These are phyloP conservation scores for Medicago ruthenica DNA, from an alignment of 306 rosid genomes.

Conservation along the genomic window DNA sequence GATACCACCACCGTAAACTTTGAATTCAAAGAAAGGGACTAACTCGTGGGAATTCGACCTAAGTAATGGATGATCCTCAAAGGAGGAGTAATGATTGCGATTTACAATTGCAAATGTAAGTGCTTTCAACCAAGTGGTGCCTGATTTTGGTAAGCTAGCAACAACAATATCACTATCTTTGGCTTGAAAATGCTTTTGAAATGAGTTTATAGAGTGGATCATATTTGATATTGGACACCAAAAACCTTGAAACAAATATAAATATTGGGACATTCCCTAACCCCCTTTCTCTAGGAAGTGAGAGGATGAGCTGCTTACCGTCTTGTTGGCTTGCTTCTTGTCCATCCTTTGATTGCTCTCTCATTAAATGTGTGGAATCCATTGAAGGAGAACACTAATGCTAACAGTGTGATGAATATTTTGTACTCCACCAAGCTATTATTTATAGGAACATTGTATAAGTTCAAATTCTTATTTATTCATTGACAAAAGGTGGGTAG, in stretches of 20 bases:
- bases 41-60: slow-evolving; percentile 56
- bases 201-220: slow-evolving; percentile 38
- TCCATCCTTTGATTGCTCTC: no score
- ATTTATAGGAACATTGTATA: no score
- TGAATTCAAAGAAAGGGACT: slow-evolving; percentile 56
- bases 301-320: neutral
- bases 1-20: slow-evolving; percentile 27
- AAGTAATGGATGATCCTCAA: slow-evolving; percentile 53
- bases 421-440: no score
- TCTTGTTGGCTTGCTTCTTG: neutral
- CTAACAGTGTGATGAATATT: no score
- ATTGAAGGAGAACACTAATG: no score
- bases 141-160: slow-evolving; percentile 61
- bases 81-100: neutral
- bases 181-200: slow-evolving; percentile 55
- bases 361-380: no score
- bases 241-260: slow-evolving; percentile 47
- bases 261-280: neutral
- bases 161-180: slow-evolving; percentile 48
- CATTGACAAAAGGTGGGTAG: neutral
- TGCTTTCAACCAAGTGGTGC: slow-evolving; percentile 69
- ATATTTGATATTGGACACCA: slow-evolving; percentile 51
- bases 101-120: slow-evolving; percentile 53
- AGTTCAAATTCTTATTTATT: no score
- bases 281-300: neutral